These are phyloP conservation scores for Metarhizium humberi DNA, from an alignment of 2,329 filamentous ascomycete species.

Conservation along the genomic window DNA sequence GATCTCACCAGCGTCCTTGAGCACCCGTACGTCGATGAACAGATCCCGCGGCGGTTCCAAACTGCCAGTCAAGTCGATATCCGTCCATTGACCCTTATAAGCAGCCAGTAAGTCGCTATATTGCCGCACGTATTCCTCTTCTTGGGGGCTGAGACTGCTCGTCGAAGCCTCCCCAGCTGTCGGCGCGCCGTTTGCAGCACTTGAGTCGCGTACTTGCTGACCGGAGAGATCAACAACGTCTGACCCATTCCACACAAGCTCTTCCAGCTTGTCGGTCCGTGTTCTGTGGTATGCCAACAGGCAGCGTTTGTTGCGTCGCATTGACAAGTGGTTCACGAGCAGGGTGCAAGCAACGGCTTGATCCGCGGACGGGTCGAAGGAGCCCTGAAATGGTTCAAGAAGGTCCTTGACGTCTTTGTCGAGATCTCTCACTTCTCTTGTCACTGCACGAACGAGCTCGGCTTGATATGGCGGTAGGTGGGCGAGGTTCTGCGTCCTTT, in stretches of 20 bases:
- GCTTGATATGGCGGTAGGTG: slow-evolving; percentile 88
- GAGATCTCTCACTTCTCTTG: slow-evolving; percentile 86
- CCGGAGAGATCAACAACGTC: slow-evolving; percentile 67
- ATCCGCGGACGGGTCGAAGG: slow-evolving; percentile 76
- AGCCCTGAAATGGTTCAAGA: slow-evolving; percentile 72
- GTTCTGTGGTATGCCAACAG: slow-evolving; percentile 89
- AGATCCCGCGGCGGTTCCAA: slow-evolving; percentile 89
- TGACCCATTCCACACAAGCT: slow-evolving; percentile 83
- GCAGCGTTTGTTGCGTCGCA: slow-evolving; percentile 93
- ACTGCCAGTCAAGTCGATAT: slow-evolving; percentile 90
- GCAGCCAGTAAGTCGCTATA: slow-evolving; percentile 90
- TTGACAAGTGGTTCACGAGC: slow-evolving; percentile 87
- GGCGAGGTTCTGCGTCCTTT: slow-evolving; percentile 78
- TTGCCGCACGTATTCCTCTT: slow-evolving; percentile 90
- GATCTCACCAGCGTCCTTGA: slow-evolving; percentile 96
- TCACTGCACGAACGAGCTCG: slow-evolving; percentile 78
- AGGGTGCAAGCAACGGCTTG: slow-evolving; percentile 80
- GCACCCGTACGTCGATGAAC: slow-evolving; percentile 91
- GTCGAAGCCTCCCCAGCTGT: slow-evolving; percentile 40
- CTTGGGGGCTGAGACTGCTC: slow-evolving; percentile 84
- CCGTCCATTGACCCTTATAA: slow-evolving; percentile 97
- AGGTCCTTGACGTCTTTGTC: slow-evolving; percentile 76
- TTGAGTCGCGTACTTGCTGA: slow-evolving; percentile 39
- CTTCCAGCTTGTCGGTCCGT: slow-evolving; percentile 82
- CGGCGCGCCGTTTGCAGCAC: slow-evolving; percentile 21